These are phyloP conservation scores for Mycena sp. DNA, from an alignment of 1,284 basidiomycete species.

Conservation along the genomic window DNA sequence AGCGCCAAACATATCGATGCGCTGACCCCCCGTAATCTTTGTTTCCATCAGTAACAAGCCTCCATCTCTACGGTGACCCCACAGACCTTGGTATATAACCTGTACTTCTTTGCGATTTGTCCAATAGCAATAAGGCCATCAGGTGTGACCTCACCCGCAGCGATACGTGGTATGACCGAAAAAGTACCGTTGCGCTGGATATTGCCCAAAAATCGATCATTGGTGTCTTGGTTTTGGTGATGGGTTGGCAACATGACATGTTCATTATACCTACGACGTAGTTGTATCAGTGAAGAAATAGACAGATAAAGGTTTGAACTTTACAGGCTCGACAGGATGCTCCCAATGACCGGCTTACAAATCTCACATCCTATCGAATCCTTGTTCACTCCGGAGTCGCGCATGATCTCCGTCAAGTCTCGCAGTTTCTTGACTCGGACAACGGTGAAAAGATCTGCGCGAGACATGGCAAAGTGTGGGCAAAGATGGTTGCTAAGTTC, in stretches of 20 bases:
- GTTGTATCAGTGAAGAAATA: too few species aligned
- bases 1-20: constrained; percentile 79
- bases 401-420: constrained; percentile 67
- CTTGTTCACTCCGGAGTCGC: constrained; percentile 56
- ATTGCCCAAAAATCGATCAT: constrained; percentile 76
- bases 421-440: constrained; percentile 73
- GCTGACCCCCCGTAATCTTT: constrained; percentile 54
- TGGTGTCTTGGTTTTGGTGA: constrained; percentile 78
- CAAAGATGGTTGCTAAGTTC: constrained; percentile 72
- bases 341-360: constrained; percentile 78
- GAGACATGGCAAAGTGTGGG: constrained; percentile 73
- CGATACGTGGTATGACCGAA: constrained; percentile 77
- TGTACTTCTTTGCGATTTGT: constrained; percentile 75
- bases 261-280: constrained; percentile 71
- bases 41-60: too few species aligned
- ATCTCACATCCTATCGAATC: constrained; percentile 75
- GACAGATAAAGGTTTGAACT: background rate
- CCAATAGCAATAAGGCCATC: constrained; percentile 77
- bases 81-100: constrained; percentile 78
- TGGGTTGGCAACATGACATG: constrained; percentile 73
- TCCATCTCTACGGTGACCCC: too few species aligned
- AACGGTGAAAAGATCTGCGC: constrained; percentile 75
- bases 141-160: constrained; percentile 77
- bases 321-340: constrained; percentile 70
- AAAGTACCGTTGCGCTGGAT: constrained; percentile 82